Percentiles rank a stretch among this genome's conserved stretches.
Conservation (phyloP, 1,284 basidiomycete genomes). For the Fomitopsis schrenkii region DNA sequence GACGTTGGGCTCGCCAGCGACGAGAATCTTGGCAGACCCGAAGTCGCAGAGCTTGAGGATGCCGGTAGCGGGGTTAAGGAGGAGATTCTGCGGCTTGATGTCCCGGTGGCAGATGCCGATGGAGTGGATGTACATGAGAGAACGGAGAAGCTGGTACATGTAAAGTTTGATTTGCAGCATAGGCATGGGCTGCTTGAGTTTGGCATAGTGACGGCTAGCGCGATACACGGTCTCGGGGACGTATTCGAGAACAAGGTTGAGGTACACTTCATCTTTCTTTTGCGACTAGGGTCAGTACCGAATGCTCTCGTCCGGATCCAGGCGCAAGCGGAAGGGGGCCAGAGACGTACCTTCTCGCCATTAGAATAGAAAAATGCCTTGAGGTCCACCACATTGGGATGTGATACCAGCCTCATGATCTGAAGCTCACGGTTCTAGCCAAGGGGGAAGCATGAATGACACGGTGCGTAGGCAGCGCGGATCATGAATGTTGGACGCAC, state of each 20-base stretch:
- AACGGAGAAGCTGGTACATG: slow-evolving; percentile 97
- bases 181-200: slow-evolving; percentile 99
- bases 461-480: neutral
- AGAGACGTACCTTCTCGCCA: slow-evolving; percentile 85
- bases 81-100: slow-evolving; percentile 98
- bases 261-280: slow-evolving; percentile 99
- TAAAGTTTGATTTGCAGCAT: slow-evolving; percentile 99
- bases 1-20: slow-evolving; percentile 98
- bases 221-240: slow-evolving; percentile 99
- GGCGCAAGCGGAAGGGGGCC: slow-evolving; percentile 1
- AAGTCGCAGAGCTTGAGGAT: slow-evolving; percentile 99
- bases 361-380: slow-evolving; percentile 99
- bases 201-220: slow-evolving; percentile 97
- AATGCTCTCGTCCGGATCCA: slow-evolving; percentile 8
- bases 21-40: slow-evolving; percentile 97
- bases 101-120: slow-evolving; percentile 98
- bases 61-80: slow-evolving; percentile 95
- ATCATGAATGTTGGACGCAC: slow-evolving; percentile 40
- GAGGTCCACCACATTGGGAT: slow-evolving; percentile 98
- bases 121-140: slow-evolving; percentile 96
- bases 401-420: slow-evolving; percentile 97
- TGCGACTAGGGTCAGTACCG: slow-evolving; percentile 11
- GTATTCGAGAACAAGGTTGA: slow-evolving; percentile 99
- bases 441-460: neutral
- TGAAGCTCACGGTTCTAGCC: slow-evolving; percentile 96